Evolutionary conservation across 306 rosid species (phyloP).

Genomic region (Vicia faba): DNA sequence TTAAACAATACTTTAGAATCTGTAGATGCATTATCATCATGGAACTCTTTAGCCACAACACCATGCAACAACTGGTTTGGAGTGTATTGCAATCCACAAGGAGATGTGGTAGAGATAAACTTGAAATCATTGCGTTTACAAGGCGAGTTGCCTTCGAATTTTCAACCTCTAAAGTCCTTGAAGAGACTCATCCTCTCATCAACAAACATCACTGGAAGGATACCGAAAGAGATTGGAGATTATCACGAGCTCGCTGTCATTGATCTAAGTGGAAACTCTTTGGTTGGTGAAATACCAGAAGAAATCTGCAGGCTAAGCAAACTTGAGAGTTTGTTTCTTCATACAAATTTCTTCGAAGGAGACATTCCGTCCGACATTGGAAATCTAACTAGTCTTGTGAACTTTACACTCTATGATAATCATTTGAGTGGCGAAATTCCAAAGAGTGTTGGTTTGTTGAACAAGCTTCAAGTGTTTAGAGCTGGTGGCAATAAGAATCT

Average conservation of each 20-base stretch:
- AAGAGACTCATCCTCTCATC: constrained; percentile 58
- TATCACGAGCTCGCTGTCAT: constrained; percentile 55
- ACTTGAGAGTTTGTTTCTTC: constrained; percentile 55
- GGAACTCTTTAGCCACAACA: constrained; percentile 54
- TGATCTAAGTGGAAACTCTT: constrained; percentile 70
- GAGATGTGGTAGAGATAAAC: constrained; percentile 60
- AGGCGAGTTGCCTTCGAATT: constrained; percentile 83
- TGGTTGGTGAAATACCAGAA: constrained; percentile 72
- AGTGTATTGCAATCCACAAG: constrained; percentile 63
- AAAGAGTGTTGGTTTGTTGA: constrained; percentile 66
- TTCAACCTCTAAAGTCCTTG: constrained; percentile 64
- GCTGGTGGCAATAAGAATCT: constrained; percentile 84
- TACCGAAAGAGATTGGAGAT: constrained; percentile 73
- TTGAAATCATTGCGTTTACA: constrained; percentile 60
- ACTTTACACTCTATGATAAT: constrained; percentile 72
- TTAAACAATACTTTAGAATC: constrained; percentile 52
- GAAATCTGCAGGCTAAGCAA: constrained; percentile 70
- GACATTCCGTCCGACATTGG: constrained; percentile 68
- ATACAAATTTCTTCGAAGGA: constrained; percentile 72
- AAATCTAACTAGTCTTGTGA: constrained; percentile 63
- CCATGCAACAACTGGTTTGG: constrained; percentile 95
- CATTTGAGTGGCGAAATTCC: constrained; percentile 75
- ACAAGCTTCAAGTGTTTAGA: constrained; percentile 65
- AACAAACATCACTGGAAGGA: constrained; percentile 63
- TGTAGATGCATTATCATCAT: constrained; percentile 52